Conservation (phyloP, 768 basidiomycete genomes). For the Naganishia vishniacii region DNA sequence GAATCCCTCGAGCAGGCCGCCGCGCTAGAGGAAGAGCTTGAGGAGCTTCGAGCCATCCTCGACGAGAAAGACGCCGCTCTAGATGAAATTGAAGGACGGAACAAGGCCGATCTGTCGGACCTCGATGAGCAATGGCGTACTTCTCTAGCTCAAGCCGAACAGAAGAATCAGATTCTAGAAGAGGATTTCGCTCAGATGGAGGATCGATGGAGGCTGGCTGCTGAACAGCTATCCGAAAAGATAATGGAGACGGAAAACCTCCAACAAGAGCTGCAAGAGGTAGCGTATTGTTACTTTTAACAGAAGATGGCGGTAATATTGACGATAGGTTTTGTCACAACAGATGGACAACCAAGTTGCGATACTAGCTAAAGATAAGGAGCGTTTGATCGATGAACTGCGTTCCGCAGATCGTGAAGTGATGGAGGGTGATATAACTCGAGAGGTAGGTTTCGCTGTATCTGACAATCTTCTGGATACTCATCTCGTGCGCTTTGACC, state of each 20-base stretch:
- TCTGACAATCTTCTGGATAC: no score
- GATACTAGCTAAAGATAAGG: slow-evolving; percentile 34
- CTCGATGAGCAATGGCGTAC: slow-evolving; percentile 9
- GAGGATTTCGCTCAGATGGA: slow-evolving; percentile 26
- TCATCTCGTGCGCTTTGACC: background rate
- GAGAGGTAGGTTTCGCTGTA: background rate
- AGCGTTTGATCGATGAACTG: slow-evolving; percentile 29
- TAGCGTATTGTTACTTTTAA: background rate
- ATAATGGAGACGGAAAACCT: slow-evolving; percentile 63
- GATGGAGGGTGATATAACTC: slow-evolving; percentile 16
- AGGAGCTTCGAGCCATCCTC: slow-evolving; percentile 63
- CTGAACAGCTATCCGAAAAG: slow-evolving; percentile 62
- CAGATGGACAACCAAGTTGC: slow-evolving; percentile 17
- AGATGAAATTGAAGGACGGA: slow-evolving; percentile 31
- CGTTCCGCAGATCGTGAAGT: slow-evolving; percentile 13
- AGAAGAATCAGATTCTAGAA: slow-evolving; percentile 6
- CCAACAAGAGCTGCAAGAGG: slow-evolving; percentile 6
- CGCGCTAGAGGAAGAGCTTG: slow-evolving; percentile 71
- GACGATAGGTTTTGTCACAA: background rate
- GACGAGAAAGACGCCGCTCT: slow-evolving; percentile 39
- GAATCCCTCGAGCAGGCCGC: slow-evolving; percentile 57
- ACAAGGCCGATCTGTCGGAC: slow-evolving; percentile 5
- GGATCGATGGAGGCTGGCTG: slow-evolving; percentile 12
- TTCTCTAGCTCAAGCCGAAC: slow-evolving; percentile 9
- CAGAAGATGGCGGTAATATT: no score